A percentile compares a stretch with the other conserved stretches of the same genome.
These are phyloP conservation scores for Thermomucor indicae-seudaticae DNA, from an alignment of 371 early-diverging fungal genomes.

Conservation along the genomic window DNA sequence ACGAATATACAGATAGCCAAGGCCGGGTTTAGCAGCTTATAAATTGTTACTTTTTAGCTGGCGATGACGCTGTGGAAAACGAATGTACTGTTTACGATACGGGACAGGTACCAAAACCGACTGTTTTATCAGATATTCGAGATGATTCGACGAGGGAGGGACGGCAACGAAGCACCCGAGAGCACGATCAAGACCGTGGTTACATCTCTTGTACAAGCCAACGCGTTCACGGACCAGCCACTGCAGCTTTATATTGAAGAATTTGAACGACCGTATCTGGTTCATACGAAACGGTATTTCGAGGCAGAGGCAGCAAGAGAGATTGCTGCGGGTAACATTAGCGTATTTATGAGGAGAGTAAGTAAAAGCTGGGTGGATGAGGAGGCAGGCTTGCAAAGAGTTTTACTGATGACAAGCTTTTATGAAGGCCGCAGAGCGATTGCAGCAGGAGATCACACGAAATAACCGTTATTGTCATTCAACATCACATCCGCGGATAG, in stretches of 20 bases:
- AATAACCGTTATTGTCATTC: conserved; percentile 61
- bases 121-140: conserved; percentile 70
- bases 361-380: neutral
- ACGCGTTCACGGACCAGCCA: conserved; percentile 66
- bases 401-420: neutral
- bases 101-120: conserved; percentile 58
- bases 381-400: neutral
- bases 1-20: conserved; percentile 21
- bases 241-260: conserved; percentile 74
- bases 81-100: conserved; percentile 60
- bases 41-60: conserved; percentile 25
- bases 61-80: conserved; percentile 76
- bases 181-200: conserved; percentile 55
- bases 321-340: conserved; percentile 56
- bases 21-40: too few relatives aligned
- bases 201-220: conserved; percentile 64
- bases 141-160: conserved; percentile 64
- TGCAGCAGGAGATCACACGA: conserved; percentile 56
- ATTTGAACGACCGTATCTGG: conserved; percentile 74
- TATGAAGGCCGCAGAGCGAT: conserved; percentile 36
- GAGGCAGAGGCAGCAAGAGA: conserved; percentile 62
- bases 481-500: conserved; percentile 62
- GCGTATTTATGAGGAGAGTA: conserved; percentile 69
- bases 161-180: conserved; percentile 59
- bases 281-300: conserved; percentile 70